phyloP scores from a whole-genome alignment of 768 basidiomycete species.

The Inosperma sp. region DNA sequence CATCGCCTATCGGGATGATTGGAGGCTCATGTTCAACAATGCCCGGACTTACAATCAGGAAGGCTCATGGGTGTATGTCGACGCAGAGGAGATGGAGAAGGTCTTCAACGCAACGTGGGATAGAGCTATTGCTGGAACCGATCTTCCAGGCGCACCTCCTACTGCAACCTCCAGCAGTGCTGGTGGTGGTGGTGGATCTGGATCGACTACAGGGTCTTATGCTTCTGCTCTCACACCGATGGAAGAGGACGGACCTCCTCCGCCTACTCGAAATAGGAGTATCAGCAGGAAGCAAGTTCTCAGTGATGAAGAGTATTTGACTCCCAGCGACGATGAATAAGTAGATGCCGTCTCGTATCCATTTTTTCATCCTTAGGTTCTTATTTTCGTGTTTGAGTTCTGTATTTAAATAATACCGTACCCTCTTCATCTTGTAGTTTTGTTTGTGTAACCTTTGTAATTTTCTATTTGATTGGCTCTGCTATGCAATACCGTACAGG shows the following conservation, averaged over 20 bases:
- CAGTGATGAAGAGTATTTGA: conserved; percentile 70
- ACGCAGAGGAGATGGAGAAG: conserved; percentile 93
- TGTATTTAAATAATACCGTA: conserved; percentile 1
- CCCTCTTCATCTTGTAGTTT: conserved; percentile 3
- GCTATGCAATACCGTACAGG: too few relatives aligned
- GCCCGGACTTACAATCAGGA: conserved; percentile 93
- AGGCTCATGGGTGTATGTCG: conserved; percentile 91
- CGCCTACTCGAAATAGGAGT: conserved; percentile 50
- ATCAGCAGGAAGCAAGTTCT: conserved; percentile 66
- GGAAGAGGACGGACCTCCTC: conserved; percentile 71
- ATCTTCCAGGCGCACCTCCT: conserved; percentile 69
- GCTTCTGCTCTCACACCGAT: conserved; percentile 74
- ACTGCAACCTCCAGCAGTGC: conserved; percentile 20
- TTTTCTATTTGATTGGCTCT: too few relatives aligned
- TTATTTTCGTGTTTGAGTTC: conserved; percentile 3
- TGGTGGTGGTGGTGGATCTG: conserved; percentile 23
- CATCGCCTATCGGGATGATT: conserved; percentile 68
- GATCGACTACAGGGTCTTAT: conserved; percentile 47
- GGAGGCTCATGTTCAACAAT: conserved; percentile 90
- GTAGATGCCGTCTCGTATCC: neutral
- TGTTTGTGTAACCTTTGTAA: neutral
- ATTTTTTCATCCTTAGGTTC: conserved; percentile 4
- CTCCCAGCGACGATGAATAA: conserved; percentile 71
- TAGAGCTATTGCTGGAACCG: conserved; percentile 58
- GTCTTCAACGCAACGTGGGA: conserved; percentile 72